Conservation (phyloP, 352 stramenopile species). For the Globisporangium recalcitrans region DNA sequence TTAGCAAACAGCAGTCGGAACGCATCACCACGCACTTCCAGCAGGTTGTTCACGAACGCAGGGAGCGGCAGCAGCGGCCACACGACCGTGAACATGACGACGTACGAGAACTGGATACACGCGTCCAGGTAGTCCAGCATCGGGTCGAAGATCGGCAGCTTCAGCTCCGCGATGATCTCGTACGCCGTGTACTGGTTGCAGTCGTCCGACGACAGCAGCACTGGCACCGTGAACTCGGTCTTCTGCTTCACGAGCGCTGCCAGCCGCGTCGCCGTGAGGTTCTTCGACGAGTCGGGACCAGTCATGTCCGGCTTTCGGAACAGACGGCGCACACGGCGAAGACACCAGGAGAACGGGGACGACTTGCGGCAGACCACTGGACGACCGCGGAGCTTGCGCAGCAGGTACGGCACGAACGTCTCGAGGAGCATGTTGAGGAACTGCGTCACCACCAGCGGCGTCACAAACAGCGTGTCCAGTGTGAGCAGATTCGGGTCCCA, state of each 20-base stretch:
- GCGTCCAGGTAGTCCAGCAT: constrained; percentile 86
- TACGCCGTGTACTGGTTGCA: constrained; percentile 85
- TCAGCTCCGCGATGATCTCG: constrained; percentile 80
- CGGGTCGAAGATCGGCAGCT: constrained; percentile 77
- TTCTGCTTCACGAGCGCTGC: constrained; percentile 61
- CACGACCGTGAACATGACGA: constrained; percentile 89
- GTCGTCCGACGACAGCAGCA: constrained; percentile 72
- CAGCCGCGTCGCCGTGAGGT: constrained; percentile 63
- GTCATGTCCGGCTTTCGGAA: constrained; percentile 20
- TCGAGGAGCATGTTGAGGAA: constrained; percentile 88
- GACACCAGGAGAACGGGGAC: constrained; percentile 54
- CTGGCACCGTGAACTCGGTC: constrained; percentile 61
- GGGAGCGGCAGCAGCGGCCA: constrained; percentile 84
- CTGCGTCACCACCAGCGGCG: constrained; percentile 82
- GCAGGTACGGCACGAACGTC: constrained; percentile 78
- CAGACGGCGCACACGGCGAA: constrained; percentile 31
- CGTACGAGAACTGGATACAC: constrained; percentile 88
- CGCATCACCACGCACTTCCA: constrained; percentile 81
- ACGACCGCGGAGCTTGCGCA: constrained; percentile 71
- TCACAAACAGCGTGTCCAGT: constrained; percentile 86
- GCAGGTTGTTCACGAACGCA: constrained; percentile 84
- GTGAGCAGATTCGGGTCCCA: constrained; percentile 70
- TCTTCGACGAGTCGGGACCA: constrained; percentile 21
- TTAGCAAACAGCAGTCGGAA: constrained; percentile 80
- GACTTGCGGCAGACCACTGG: constrained; percentile 61